phyloP scores from a whole-genome alignment of 139 green algal species.

The Haematococcus sp. region DNA sequence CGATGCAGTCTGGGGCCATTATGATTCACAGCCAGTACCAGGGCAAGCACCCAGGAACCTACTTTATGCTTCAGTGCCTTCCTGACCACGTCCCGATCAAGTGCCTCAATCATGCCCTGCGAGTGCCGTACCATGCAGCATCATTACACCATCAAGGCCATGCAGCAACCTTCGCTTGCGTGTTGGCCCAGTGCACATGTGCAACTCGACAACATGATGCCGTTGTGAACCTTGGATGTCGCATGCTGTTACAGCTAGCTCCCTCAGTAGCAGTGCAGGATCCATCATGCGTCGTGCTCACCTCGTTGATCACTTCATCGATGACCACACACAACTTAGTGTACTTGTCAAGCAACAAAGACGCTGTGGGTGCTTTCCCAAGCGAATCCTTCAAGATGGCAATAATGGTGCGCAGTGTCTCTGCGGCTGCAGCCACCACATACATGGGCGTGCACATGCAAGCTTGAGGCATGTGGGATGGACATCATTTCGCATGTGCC shows the following conservation, averaged over 20 bases:
- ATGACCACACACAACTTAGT: constrained; percentile 36
- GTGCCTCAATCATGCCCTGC: constrained; percentile 18
- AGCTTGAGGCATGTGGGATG: too few species aligned
- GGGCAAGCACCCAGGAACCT: not conserved
- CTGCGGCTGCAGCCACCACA: constrained; percentile 39
- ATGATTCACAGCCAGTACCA: not conserved
- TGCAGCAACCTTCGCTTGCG: too few species aligned
- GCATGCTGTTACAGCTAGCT: too few species aligned
- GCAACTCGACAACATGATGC: too few species aligned
- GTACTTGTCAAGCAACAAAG: constrained; percentile 56
- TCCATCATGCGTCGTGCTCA: not conserved
- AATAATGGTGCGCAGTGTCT: constrained; percentile 56
- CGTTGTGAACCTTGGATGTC: too few species aligned
- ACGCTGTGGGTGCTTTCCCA: constrained; percentile 25
- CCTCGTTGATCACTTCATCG: constrained; percentile 46
- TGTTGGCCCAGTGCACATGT: constrained; percentile 1
- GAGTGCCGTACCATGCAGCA: too few species aligned
- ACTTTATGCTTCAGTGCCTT: constrained; percentile 24
- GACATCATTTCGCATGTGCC: too few species aligned
- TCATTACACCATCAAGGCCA: too few species aligned
- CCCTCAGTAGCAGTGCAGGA: too few species aligned
- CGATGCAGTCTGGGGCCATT: not conserved
- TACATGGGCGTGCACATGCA: too few species aligned
- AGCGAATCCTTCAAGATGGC: constrained; percentile 48
- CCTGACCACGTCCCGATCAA: constrained; percentile 10